Evolutionary conservation across 1,284 basidiomycete species (phyloP), one percentile per base, ranked within the genome.

Genomic region (Papiliotrema nemorosa): DNA sequence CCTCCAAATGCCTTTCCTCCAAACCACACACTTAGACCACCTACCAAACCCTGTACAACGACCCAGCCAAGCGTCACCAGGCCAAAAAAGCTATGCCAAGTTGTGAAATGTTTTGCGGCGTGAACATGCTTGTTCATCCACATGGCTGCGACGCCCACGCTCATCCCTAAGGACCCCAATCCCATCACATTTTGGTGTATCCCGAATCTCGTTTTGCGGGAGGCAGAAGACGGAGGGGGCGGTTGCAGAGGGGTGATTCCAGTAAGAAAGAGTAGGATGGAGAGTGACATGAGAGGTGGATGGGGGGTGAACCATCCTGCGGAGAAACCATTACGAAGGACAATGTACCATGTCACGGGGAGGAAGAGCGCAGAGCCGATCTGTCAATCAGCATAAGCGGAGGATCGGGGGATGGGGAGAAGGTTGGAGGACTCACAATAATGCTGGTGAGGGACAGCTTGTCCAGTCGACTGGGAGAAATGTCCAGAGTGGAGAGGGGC

Each of bases 101-200:
- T 68, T 18, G 67, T 71, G 27, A 70, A 70, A 53, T 75, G 74
- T 33, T 48, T 35, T 0, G 71, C 69, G 3, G 53, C 48, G 47
- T 73, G 66, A 0, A 60, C 24, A 34, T 62, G 49, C 53, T 76
- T 76, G 64, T 75, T 75, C 49, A 59, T 72, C 52, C 59, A 66
- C 69, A 76, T 75, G 14, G 61, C 60, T 12, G 54, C 47, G 6
- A 66, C 62, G 16, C 73, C 73, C 18, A 70, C 7, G 4, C 58
- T 50, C 54, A 74, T 56, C 16, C 59, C 44, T 1, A 72, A 72
- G 7, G 72, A 45, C 10, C 62, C 62, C 18, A 69, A 41, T 21
- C 56, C 59, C 35, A 72, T 54, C 25, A 69, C 18, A 18, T 43
- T 47, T 54, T 70, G 67, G 49, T 75, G 74, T 7, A 63, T 56